These are phyloP conservation scores for Acacia confusa DNA, from an alignment of 306 rosid species.

Conservation along the genomic window DNA sequence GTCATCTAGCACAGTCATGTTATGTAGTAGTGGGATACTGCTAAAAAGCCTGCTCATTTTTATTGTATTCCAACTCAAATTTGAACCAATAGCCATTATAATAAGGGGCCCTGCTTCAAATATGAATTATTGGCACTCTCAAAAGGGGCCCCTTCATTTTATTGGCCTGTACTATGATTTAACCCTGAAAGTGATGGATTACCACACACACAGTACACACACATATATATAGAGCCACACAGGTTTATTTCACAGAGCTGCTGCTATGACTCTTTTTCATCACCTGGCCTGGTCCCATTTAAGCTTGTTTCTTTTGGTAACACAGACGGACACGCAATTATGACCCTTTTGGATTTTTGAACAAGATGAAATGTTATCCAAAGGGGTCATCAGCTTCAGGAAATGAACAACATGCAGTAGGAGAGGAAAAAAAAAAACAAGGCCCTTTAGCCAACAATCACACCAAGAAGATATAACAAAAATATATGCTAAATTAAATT, in stretches of 20 bases:
- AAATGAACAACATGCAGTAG: slow-evolving; percentile 64
- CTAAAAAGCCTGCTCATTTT: slow-evolving; percentile 47
- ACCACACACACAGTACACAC: slow-evolving; percentile 29
- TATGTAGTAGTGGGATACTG: slow-evolving; percentile 36
- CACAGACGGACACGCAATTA: slow-evolving; percentile 16
- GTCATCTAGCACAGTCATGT: slow-evolving; percentile 33
- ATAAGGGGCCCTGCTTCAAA: slow-evolving; percentile 37
- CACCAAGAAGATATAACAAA: neutral
- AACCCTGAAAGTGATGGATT: slow-evolving; percentile 37
- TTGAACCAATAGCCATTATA: slow-evolving; percentile 23
- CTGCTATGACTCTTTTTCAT: slow-evolving; percentile 4
- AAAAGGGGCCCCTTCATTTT: slow-evolving; percentile 27
- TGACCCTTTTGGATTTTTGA: slow-evolving; percentile 32
- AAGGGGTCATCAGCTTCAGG: slow-evolving; percentile 39
- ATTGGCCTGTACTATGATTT: slow-evolving; percentile 33
- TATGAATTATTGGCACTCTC: slow-evolving; percentile 35
- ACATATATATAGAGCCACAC: neutral
- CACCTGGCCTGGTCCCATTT: slow-evolving; percentile 30
- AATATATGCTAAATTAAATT: slow-evolving; percentile 15
- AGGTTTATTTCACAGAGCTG: slow-evolving; percentile 1
- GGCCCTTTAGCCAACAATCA: slow-evolving; percentile 34
- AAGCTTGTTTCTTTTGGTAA: neutral
- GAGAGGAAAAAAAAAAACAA: slow-evolving; percentile 58
- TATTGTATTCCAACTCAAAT: slow-evolving; percentile 47
- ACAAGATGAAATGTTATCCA: slow-evolving; percentile 42